These are phyloP conservation scores for Aspergillus sp. DNA, from an alignment of 2,329 filamentous ascomycete species.

Conservation along the genomic window DNA sequence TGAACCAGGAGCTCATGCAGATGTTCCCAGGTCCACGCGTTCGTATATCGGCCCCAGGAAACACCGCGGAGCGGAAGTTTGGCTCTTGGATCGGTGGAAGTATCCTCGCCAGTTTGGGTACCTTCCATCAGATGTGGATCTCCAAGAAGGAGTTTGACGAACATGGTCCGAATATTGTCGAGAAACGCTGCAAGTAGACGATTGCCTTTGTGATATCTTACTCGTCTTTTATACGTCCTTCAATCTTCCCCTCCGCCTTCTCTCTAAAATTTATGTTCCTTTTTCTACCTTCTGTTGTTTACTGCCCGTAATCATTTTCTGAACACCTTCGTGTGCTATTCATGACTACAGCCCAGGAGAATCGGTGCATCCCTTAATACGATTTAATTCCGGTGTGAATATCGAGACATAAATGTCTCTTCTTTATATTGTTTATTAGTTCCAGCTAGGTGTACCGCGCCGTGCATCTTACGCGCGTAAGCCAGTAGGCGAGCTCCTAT, in stretches of 20 bases:
- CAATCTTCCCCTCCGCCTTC: background rate
- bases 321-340: background rate
- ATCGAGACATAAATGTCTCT: background rate
- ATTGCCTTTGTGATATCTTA: too few relatives aligned
- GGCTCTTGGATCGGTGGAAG: slow-evolving; percentile 96
- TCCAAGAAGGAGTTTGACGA: slow-evolving; percentile 97
- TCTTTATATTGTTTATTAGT: background rate
- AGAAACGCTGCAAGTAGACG: slow-evolving; percentile 87
- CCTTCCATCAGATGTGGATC: slow-evolving; percentile 99
- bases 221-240: background rate
- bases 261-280: background rate
- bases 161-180: slow-evolving; percentile 84
- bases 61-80: slow-evolving; percentile 85
- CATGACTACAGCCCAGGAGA: background rate
- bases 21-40: slow-evolving; percentile 85
- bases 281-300: background rate
- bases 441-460: background rate
- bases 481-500: background rate
- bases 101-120: slow-evolving; percentile 90
- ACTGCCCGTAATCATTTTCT: background rate
- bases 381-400: background rate
- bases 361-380: background rate
- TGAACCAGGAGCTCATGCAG: slow-evolving; percentile 78
- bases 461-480: background rate
- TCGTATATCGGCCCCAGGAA: slow-evolving; percentile 82